Conservation (phyloP, 805 yeast genomes). For the Saccharomycopsis fermentans region DNA sequence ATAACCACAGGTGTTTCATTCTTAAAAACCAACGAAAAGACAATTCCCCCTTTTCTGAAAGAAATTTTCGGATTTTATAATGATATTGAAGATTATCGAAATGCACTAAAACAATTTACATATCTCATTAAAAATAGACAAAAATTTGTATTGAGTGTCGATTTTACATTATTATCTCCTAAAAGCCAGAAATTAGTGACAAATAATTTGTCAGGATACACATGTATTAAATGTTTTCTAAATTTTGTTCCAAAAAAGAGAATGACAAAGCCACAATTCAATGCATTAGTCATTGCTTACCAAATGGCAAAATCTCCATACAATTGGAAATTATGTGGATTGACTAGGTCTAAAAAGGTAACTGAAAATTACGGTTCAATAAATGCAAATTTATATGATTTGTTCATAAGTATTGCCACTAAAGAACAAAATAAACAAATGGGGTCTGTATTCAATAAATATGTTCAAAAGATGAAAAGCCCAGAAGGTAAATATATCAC, state of each 20-base stretch:
- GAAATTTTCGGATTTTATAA: background rate
- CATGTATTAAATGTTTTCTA: background rate
- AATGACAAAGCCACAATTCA: background rate
- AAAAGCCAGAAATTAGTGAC: background rate
- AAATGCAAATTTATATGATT: background rate
- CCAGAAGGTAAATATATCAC: background rate
- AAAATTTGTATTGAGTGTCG: background rate
- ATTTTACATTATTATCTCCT: background rate
- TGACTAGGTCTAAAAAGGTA: background rate
- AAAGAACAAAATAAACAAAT: background rate
- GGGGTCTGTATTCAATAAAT: background rate
- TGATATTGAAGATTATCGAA: background rate
- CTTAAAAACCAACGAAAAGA: background rate
- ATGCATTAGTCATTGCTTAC: background rate
- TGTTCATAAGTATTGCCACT: background rate
- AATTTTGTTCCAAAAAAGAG: background rate
- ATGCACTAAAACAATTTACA: background rate
- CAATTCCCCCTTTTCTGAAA: background rate
- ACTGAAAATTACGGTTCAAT: background rate
- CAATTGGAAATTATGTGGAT: background rate
- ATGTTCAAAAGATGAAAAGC: background rate
- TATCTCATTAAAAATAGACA: background rate
- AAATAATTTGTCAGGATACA: background rate
- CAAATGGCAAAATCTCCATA: background rate
- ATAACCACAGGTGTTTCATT: background rate